Percentiles rank a stretch among this genome's conserved stretches.
These are phyloP conservation scores for Knufia fluminis DNA, from an alignment of 2,329 filamentous ascomycete species.

Conservation along the genomic window DNA sequence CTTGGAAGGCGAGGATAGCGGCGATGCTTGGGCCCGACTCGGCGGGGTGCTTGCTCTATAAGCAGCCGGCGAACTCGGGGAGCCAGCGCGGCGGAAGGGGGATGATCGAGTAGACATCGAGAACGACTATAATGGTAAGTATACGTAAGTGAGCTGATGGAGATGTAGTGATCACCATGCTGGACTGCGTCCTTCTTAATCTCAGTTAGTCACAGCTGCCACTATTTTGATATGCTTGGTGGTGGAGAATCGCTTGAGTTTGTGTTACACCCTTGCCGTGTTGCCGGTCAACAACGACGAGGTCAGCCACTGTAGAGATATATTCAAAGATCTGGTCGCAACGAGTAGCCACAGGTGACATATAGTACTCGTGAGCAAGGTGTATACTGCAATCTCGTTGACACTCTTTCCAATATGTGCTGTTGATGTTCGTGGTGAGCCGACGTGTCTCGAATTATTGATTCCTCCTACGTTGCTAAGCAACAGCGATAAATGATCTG, in stretches of 20 bases:
- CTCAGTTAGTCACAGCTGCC: neutral
- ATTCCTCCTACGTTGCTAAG: neutral
- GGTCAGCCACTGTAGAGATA: too few species aligned
- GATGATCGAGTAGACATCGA: conserved; percentile 63
- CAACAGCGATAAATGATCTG: neutral
- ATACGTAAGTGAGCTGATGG: neutral
- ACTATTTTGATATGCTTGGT: neutral
- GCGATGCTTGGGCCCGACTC: conserved; percentile 32
- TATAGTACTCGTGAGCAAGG: too few species aligned
- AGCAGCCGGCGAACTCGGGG: conserved; percentile 52
- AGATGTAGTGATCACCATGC: neutral
- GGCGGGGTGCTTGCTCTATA: conserved; percentile 42
- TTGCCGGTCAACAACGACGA: too few species aligned
- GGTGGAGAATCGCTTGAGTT: neutral
- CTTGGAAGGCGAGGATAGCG: conserved; percentile 39
- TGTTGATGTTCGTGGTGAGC: too few species aligned
- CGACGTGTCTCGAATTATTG: too few species aligned
- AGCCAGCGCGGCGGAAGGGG: conserved; percentile 58
- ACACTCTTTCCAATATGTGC: too few species aligned
- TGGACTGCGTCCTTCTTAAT: neutral
- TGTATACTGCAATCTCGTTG: too few species aligned
- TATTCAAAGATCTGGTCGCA: too few species aligned
- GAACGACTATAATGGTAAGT: conserved; percentile 30
- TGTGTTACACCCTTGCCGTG: neutral
- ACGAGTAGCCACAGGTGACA: too few species aligned